Base-by-base conservation (phyloP, 306 rosid genomes). In the Coriaria nepalensis region DNA sequence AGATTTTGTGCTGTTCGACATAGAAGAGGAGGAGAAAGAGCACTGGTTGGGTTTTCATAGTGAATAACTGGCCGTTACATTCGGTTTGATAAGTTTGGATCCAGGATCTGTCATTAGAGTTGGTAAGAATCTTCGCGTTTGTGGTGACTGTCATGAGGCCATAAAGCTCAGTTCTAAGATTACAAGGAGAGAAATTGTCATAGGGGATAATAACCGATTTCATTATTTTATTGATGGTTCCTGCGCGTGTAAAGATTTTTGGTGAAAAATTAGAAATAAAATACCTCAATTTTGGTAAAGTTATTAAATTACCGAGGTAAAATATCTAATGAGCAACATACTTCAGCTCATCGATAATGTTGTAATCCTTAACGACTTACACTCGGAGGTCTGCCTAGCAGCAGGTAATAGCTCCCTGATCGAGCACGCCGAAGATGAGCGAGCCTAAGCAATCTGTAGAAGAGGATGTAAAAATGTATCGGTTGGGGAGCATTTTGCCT, bases 1-100 rank as follows among this genome's bases (percentile, higher is more conserved):
- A 29, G 94, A 84, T 13, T 73, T 74, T 57, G 86, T 73, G 50
- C 68, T 83, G 45, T 83, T 79, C 49, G 87, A 83, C 55, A 66
- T 79, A 55, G 82, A 83, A 65, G 82, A 83, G 56, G 94, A 82
- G 61, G 79, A 82, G 64, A 83, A 79, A 57, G 82, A 83, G 55
- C 75, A 78, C 51, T 66, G 63, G 49, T 87, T 80, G 43, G 74
- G 92, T 34, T 73, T 68, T 51, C 94, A 84, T 53, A 80, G 87
- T 47, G 92, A 80, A 69, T 80, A 80, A 57, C 53, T 84, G 40
- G 92, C 94, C 35, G 43, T 80, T 73, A 92, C 92, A 47, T 80
- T 80, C 61, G 83, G 79, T 39, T 63, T 78, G 36, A 78, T 84
- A 61, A 63, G 68, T 59, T 62, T 72, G 1, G 10, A 45, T 34